Percentiles rank a stretch among this genome's conserved stretches.
Evolutionary conservation across 345 rosid species (phyloP).

Genomic region (Balakata baccata): DNA sequence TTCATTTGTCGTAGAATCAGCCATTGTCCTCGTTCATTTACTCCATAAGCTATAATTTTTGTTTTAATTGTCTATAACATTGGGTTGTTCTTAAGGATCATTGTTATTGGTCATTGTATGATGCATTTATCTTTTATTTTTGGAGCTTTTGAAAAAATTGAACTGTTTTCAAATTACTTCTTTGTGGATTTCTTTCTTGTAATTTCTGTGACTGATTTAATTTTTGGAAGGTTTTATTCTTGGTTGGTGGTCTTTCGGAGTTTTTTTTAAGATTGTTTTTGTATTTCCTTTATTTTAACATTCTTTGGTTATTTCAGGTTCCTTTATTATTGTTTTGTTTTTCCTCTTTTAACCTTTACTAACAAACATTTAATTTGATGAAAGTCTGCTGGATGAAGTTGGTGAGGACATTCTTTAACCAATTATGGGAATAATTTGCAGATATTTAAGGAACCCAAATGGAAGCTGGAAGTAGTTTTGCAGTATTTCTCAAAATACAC

Average conservation of each 20-base stretch:
- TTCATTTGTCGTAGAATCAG: neutral
- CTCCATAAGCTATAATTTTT: neutral
- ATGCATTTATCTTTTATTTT: too few relatives aligned
- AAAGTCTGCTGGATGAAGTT: neutral
- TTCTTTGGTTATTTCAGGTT: neutral
- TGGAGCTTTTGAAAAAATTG: too few relatives aligned
- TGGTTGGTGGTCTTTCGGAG: neutral
- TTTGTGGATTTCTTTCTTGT: too few relatives aligned
- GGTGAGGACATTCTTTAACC: neutral
- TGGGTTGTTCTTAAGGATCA: neutral
- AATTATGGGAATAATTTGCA: slow-evolving; percentile 27
- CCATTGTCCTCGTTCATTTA: neutral
- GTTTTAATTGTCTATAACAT: neutral
- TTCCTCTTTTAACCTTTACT: neutral
- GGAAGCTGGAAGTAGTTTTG: slow-evolving; percentile 75
- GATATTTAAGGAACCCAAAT: slow-evolving; percentile 65
- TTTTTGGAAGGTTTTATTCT: neutral
- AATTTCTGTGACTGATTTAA: neutral
- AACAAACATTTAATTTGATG: neutral
- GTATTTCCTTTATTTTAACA: too few relatives aligned
- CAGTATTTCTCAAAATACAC: slow-evolving; percentile 64
- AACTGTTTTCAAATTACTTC: too few relatives aligned
- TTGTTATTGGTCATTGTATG: too few relatives aligned
- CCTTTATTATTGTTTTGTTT: neutral
- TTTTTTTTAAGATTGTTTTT: neutral